Base-by-base conservation (phyloP, 2,329 filamentous ascomycete genomes). In the Epichloe uncinata region DNA sequence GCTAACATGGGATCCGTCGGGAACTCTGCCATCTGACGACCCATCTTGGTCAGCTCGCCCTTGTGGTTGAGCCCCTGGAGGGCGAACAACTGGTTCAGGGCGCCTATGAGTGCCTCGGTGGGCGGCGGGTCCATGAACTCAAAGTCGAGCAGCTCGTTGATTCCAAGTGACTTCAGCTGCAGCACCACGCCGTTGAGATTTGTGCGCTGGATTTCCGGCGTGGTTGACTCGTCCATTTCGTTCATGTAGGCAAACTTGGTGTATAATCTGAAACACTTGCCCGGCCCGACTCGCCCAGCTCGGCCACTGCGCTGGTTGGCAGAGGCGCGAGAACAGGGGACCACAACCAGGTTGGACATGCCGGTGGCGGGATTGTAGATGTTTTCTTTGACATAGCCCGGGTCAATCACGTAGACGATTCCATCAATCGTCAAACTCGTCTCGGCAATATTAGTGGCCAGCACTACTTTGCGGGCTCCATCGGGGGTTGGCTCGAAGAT, bases 371-470 rank as follows among this genome's bases (percentile, higher is more conserved):
- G 85, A 54, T 95, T 95, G 69, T 91, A 97, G 1, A 90, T 79
- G 57, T 95, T 95, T 62, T 97, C 88, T 65, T 98, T 98, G 54
- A 93, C 88, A 56, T 94, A 95, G 0, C 93, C 93, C 0, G 87
- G 87, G 58, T 98, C 93, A 52, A 97, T 95, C 36, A 97, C 93
- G 63, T 94, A 96, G 8, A 91, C 85, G 52, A 97, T 95, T 15
- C 90, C 91, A 63, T 97, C 90, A 51, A 98, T 95, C 0, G 93
- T 98, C 61, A 98, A 70, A 72, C 82, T 89, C 0, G 93, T 98
- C 66, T 98, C 93, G 2, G 93, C 93, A 65, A 98, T 97, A 62
- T 98, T 98, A 2, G 93, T 97, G 0, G 91, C 89, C 37, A 97
- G 70, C 0, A 98, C 88, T 0, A 97, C 88, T 63, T 97, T 98